Base-by-base conservation (phyloP, 306 rosid genomes). In the Malus orientalis region DNA sequence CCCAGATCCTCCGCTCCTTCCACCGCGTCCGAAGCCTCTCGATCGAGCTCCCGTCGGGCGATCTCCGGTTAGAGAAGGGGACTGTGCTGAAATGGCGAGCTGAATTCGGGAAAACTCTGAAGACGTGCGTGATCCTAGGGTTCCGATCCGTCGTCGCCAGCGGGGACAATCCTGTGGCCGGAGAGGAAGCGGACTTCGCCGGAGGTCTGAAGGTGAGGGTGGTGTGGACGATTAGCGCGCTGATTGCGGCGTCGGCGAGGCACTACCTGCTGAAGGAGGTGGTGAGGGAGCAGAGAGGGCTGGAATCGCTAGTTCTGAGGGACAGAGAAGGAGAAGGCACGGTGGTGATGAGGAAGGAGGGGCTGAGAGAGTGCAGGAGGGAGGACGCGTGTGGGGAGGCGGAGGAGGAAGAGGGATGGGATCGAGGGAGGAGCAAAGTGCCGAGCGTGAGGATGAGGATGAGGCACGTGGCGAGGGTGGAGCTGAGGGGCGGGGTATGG, bases 161-260 rank as follows among this genome's bases (percentile, higher is more conserved):
- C 45, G 45, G 3, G 45, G 45, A 42, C 12, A 42, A 42, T 42
- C 45, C 45, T 2, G 12, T 8, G 45, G 11, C 45, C 1, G 45
- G 45, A 42, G 45, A 42, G 12, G 45, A 42, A 8, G 45, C 45
- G 45, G 12, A 42, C 45, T 42, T 42, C 42, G 42, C 42, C 0
- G 45, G 45, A 8, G 45, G 45, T 2, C 12, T 42, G 45, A 42
- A 42, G 45, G 45, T 42, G 45, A 42, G 45, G 87, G 87, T 87
- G 33, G 77, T 78, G 20, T 76, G 84, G 91, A 83, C 86, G 60
- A 83, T 87, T 9, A 78, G 80, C 55, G 76, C 84, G 0, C 58
- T 85, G 81, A 76, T 87, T 13, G 85, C 86, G 61, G 89, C 91
- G 13, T 78, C 89, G 63, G 82, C 87, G 23, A 79, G 91, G 84